Evolutionary conservation across 176 grass and related monocot species (phyloP).

Genomic region (Alloteropsis semialata): DNA sequence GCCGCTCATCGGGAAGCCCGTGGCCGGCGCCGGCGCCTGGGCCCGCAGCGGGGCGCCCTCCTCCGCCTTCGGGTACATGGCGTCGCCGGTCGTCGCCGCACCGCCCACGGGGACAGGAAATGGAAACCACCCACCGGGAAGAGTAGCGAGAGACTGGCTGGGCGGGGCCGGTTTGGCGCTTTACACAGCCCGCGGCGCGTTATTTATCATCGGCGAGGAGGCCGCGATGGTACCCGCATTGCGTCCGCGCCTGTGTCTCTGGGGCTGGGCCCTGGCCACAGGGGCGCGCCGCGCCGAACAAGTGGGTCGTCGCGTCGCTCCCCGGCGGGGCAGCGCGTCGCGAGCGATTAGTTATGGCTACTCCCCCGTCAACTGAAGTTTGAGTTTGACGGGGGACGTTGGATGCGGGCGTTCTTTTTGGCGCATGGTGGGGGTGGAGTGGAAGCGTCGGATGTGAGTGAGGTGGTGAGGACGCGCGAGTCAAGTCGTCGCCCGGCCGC

Average conservation of each 20-base stretch:
- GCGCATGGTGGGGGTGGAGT: not conserved
- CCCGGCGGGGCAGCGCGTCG: not conserved
- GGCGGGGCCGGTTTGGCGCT: too few species aligned
- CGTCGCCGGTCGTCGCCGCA: not conserved
- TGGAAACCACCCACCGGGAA: not conserved
- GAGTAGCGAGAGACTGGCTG: not conserved
- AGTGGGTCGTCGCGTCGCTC: not conserved
- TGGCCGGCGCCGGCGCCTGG: not conserved
- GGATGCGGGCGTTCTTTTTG: not conserved
- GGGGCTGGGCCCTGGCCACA: not conserved
- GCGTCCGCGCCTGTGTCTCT: not conserved
- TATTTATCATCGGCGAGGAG: not conserved
- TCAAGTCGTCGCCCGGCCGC: not conserved
- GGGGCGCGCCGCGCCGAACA: not conserved
- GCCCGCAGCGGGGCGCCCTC: not conserved
- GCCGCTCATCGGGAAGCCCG: slow-evolving; percentile 21
- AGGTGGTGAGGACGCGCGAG: not conserved
- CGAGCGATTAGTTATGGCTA: not conserved
- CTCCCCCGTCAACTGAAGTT: too few species aligned
- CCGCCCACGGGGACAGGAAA: not conserved
- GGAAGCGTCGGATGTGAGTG: too few species aligned
- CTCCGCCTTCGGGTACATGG: slow-evolving; percentile 35
- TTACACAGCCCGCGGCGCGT: not conserved
- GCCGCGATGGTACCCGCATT: not conserved
- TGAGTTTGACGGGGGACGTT: too few species aligned